phyloP scores from a whole-genome alignment of 352 stramenopile genomes.

The Pythium sp. region DNA sequence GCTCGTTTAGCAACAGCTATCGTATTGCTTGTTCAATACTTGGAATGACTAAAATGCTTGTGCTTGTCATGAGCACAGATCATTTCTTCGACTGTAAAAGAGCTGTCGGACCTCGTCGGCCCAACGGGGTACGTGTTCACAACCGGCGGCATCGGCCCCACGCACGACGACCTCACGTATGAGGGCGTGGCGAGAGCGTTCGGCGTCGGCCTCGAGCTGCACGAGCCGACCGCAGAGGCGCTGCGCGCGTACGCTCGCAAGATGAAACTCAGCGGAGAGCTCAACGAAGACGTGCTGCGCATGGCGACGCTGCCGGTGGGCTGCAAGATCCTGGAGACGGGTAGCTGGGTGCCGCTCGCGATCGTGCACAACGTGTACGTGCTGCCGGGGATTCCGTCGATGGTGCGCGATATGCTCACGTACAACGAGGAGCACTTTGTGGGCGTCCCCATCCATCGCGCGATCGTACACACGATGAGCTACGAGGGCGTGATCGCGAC shows the following conservation, averaged over 20 bases:
- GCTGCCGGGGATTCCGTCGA: conserved; percentile 74
- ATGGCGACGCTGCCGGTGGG: conserved; percentile 69
- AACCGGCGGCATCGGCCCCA: conserved; percentile 82
- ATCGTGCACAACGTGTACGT: conserved; percentile 84
- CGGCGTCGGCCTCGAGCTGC: conserved; percentile 56
- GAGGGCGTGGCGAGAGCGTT: conserved; percentile 79
- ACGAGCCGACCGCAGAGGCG: conserved; percentile 59
- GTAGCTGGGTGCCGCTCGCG: conserved; percentile 72
- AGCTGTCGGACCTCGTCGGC: conserved; percentile 74
- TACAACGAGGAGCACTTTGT: conserved; percentile 77
- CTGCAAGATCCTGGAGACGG: conserved; percentile 52
- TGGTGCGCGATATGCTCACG: conserved; percentile 82
- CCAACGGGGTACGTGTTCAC: conserved; percentile 80
- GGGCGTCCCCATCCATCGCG: conserved; percentile 73
- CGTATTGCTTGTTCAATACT: too few relatives aligned
- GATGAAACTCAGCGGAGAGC: conserved; percentile 23
- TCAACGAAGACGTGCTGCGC: conserved; percentile 68
- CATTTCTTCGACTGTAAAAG: conserved; percentile 69
- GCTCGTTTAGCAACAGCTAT: too few relatives aligned
- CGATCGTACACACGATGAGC: conserved; percentile 61
- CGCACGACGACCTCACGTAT: conserved; percentile 88
- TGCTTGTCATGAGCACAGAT: conserved; percentile 23
- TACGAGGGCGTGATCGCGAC: conserved; percentile 71
- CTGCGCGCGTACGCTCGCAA: conserved; percentile 42
- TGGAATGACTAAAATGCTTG: background rate